Conservation (phyloP, 257 asterid genomes). For the Nicotiana knightiana region DNA sequence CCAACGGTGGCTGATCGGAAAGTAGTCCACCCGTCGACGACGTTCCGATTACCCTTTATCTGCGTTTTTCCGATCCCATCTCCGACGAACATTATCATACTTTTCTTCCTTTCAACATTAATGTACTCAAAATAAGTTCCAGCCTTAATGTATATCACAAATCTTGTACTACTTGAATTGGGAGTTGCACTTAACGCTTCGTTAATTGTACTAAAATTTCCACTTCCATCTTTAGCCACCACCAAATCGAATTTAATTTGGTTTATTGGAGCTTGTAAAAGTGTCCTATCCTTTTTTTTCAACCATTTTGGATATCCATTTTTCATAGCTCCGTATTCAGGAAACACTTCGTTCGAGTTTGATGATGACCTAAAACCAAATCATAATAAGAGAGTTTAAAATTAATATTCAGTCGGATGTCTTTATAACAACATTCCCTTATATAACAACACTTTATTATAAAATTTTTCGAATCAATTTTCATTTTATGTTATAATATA, state of each 20-base stretch:
- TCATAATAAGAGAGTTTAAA: background rate
- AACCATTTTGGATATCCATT: constrained; percentile 67
- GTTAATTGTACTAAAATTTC: constrained; percentile 57
- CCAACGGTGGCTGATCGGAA: constrained; percentile 87
- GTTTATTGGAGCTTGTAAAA: constrained; percentile 49
- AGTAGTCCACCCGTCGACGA: constrained; percentile 87
- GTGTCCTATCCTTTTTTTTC: constrained; percentile 40
- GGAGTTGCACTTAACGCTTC: constrained; percentile 69
- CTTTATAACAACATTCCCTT: too few relatives aligned
- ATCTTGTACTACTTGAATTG: constrained; percentile 52
- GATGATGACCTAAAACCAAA: background rate
- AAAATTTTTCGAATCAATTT: too few relatives aligned
- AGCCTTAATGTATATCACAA: constrained; percentile 66
- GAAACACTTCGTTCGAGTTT: constrained; percentile 13
- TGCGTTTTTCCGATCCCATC: constrained; percentile 83
- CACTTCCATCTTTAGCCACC: constrained; percentile 83
- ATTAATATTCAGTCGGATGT: too few relatives aligned
- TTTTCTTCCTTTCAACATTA: constrained; percentile 46
- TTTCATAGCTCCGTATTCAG: constrained; percentile 32
- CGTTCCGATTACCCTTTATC: constrained; percentile 80
- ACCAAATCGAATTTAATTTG: constrained; percentile 33
- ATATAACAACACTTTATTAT: too few relatives aligned
- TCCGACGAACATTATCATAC: constrained; percentile 58
- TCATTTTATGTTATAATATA: too few relatives aligned
- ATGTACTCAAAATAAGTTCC: constrained; percentile 80